A percentile compares a stretch with the other conserved stretches of the same genome.
These are phyloP conservation scores for Oryza rufipogon DNA, from an alignment of 176 grass and related monocot species.

Conservation along the genomic window DNA sequence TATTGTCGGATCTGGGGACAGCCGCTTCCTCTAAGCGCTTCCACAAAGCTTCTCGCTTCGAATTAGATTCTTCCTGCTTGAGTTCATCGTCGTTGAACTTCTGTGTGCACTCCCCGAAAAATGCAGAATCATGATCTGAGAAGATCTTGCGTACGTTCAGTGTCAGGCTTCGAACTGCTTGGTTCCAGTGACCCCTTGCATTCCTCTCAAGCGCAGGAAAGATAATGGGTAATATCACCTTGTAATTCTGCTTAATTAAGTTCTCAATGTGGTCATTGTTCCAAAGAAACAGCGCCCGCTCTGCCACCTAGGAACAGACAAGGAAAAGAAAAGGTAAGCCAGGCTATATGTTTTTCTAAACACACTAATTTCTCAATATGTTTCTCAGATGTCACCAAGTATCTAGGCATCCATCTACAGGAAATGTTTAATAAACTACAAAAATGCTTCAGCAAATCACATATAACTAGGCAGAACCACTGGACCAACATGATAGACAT, in stretches of 20 bases:
- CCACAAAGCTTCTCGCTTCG: constrained; percentile 68
- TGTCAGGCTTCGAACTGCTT: constrained; percentile 86
- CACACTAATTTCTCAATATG: neutral
- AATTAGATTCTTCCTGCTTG: constrained; percentile 66
- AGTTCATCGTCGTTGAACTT: constrained; percentile 76
- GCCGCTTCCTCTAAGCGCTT: constrained; percentile 79
- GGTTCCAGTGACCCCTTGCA: constrained; percentile 79
- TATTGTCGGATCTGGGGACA: constrained; percentile 48
- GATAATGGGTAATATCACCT: constrained; percentile 91
- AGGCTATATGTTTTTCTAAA: constrained; percentile 27
- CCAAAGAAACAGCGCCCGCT: constrained; percentile 96
- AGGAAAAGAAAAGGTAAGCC: constrained; percentile 27
- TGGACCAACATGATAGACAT: neutral
- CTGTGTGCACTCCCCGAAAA: constrained; percentile 68
- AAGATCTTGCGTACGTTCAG: constrained; percentile 92
- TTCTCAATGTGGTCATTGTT: constrained; percentile 98
- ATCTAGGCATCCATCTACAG: constrained; percentile 1
- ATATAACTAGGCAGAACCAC: constrained; percentile 22
- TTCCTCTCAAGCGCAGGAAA: constrained; percentile 93
- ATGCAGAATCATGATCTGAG: constrained; percentile 74
- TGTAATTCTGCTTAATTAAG: constrained; percentile 94
- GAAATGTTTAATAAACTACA: neutral
- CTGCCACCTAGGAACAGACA: constrained; percentile 70
- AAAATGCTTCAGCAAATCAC: neutral
- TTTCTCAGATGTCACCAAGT: constrained; percentile 4